A percentile compares a stretch with the other conserved stretches of the same genome.
These are phyloP conservation scores for Nakazawaea peltata DNA, from an alignment of 805 yeast genomes.

Conservation along the genomic window DNA sequence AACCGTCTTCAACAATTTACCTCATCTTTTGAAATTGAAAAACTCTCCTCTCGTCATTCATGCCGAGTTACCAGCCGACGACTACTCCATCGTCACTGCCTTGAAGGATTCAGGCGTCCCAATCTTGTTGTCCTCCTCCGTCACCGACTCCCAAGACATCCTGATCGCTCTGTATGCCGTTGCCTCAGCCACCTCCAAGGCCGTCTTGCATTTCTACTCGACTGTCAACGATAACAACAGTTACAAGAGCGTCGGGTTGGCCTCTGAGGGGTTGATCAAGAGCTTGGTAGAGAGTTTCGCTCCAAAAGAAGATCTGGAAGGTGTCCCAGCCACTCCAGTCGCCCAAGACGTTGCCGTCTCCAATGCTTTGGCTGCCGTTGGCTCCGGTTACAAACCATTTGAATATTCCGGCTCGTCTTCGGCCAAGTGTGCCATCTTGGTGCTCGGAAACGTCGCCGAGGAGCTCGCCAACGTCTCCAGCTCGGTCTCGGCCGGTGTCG, in stretches of 20 bases:
- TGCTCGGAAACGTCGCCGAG: conserved; percentile 51
- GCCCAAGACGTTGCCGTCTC: conserved; percentile 8
- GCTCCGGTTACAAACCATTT: conserved; percentile 26
- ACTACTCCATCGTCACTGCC: conserved; percentile 63
- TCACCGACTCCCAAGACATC: conserved; percentile 43
- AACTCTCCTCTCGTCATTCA: conserved; percentile 47
- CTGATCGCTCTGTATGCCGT: conserved; percentile 52
- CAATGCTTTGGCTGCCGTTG: conserved; percentile 23
- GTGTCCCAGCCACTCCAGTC: too few species aligned
- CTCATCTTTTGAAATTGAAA: conserved; percentile 39
- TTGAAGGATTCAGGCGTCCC: conserved; percentile 62
- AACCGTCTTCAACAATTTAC: conserved; percentile 50
- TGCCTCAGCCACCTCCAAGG: conserved; percentile 36
- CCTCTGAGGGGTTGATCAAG: conserved; percentile 6
- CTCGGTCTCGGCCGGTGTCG: conserved; percentile 35
- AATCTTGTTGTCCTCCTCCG: conserved; percentile 58
- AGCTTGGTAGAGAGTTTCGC: conserved; percentile 6
- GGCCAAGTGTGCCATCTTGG: conserved; percentile 46
- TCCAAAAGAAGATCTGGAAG: conserved; percentile 12
- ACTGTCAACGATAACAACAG: conserved; percentile 16
- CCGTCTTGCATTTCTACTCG: conserved; percentile 69
- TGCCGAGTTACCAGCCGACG: conserved; percentile 46
- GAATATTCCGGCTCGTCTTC: conserved; percentile 31
- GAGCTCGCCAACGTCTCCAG: conserved; percentile 30
- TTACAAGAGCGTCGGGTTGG: background rate